Conservation (phyloP, 768 basidiomycete genomes). For the Pleurotus tuoliensis region DNA sequence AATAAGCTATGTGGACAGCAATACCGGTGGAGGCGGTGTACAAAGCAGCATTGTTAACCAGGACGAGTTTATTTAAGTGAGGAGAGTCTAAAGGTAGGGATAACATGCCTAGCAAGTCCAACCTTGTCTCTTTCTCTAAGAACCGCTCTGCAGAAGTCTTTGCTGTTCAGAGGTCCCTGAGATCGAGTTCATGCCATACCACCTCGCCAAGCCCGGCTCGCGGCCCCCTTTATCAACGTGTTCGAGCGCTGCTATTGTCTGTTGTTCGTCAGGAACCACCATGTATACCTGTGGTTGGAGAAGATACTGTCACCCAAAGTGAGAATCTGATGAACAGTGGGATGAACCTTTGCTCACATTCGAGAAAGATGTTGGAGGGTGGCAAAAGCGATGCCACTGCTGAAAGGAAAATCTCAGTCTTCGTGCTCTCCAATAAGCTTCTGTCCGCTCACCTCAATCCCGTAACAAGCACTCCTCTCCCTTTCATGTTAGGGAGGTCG, state of each 20-base stretch:
- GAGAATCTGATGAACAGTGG: conserved; percentile 7
- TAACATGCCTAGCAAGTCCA: conserved; percentile 38
- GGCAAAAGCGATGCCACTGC: conserved; percentile 32
- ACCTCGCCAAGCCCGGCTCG: conserved; percentile 24
- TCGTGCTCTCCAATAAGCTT: too few species aligned
- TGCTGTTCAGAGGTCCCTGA: conserved; percentile 30
- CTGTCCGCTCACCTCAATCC: conserved; percentile 36
- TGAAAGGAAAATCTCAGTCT: conserved; percentile 12
- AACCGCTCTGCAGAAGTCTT: conserved; percentile 32
- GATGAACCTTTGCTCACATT: conserved; percentile 36
- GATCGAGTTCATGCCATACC: conserved; percentile 32
- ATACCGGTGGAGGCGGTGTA: background rate
- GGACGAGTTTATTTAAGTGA: background rate
- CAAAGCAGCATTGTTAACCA: conserved; percentile 21
- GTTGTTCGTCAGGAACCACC: conserved; percentile 27
- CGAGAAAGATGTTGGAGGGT: conserved; percentile 33
- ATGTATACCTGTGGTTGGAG: conserved; percentile 18
- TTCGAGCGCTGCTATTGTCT: conserved; percentile 26
- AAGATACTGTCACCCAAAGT: background rate
- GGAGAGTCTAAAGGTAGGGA: too few species aligned
- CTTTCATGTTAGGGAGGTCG: conserved; percentile 43
- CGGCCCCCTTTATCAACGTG: conserved; percentile 28
- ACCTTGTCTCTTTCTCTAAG: conserved; percentile 31
- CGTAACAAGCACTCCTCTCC: conserved; percentile 44
- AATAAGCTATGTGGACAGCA: background rate